Evolutionary conservation across 352 stramenopile genomes (phyloP), one percentile per base, ranked within the genome.

Genomic region (Blastocystis sp.): DNA sequence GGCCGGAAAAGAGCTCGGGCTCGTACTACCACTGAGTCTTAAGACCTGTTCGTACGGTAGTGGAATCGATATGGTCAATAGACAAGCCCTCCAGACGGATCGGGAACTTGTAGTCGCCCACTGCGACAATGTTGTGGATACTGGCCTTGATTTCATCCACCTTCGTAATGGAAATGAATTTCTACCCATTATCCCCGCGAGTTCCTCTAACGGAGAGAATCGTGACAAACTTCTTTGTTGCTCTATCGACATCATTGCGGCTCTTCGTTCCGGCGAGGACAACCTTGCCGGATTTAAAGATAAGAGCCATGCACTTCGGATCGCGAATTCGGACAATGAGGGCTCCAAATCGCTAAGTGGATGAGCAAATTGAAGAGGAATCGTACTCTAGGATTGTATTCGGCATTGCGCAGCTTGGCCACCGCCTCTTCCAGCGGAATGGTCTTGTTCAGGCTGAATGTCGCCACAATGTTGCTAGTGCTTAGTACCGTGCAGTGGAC

Each of bases 81-180:
- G 89, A 90, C 3, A 99, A 89, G n/a, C 96, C 96, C 92, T 99
- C 97, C 64, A 99, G 91, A 59, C 96, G 93, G 81, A 99, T 98
- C 1, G 97, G 96, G 90, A 99, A 99, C 19, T 95, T 94, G 23
- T 98, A 92, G 91, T 99, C 96, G 59, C 94, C 96, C 48, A 96
- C 98, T 43, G 94, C 96, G 90, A 98, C 97, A 70, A 99, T 97
- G 90, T 99, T 99, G 88, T 98, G 96, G 60, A 97, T 92, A 89
- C 95, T 96, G 80, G 97, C 96, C 65, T 96, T 92, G 56, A 91
- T 91, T 69, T 95, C 95, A 74, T 93, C 91, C 41, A 92, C 92
- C 56, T 90, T 89, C 11, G 14, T 21, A 19, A 59, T 65, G 40
- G 65, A 65, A 23, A 90, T 53, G 28, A 23, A 77, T 64, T 70